These are phyloP conservation scores for Pezicula carpinea DNA, from an alignment of 2,329 filamentous ascomycete genomes.

Conservation along the genomic window DNA sequence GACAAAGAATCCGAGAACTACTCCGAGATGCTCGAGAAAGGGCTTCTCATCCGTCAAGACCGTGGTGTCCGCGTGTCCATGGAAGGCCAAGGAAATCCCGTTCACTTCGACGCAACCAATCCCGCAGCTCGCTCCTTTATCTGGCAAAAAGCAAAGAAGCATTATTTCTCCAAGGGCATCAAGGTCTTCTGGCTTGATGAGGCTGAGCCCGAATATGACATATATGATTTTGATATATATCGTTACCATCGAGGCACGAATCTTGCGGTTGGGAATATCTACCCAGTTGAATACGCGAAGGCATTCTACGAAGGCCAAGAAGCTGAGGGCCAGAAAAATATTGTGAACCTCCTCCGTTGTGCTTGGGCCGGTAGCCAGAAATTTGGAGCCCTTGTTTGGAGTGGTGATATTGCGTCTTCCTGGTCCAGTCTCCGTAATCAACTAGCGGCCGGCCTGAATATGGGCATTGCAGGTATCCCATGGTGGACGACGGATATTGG, in stretches of 20 bases:
- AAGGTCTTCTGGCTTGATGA: conserved; percentile 66
- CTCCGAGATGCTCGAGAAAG: conserved; percentile 55
- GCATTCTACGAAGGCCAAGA: conserved; percentile 56
- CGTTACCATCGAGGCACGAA: conserved; percentile 53
- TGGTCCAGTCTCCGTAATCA: conserved; percentile 58
- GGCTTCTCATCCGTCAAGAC: conserved; percentile 56
- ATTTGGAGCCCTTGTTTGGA: conserved; percentile 63
- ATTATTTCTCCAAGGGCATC: conserved; percentile 60
- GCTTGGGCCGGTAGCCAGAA: conserved; percentile 57
- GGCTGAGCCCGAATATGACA: conserved; percentile 60
- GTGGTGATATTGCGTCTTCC: conserved; percentile 60
- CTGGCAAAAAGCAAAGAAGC: conserved; percentile 53
- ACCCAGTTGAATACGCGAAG: conserved; percentile 51
- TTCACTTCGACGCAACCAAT: conserved; percentile 62
- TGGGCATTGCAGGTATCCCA: conserved; percentile 58
- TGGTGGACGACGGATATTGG: conserved; percentile 72
- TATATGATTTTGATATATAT: conserved; percentile 64
- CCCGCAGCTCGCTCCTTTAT: conserved; percentile 53
- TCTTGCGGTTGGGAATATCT: conserved; percentile 54
- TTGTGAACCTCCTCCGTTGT: conserved; percentile 55
- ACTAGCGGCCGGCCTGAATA: conserved; percentile 59
- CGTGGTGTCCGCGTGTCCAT: conserved; percentile 54
- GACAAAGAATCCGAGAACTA: conserved; percentile 56
- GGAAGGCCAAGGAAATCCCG: conserved; percentile 53
- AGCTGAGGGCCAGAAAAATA: conserved; percentile 46